Percentiles rank a stretch among this genome's conserved stretches.
Conservation (phyloP, 2,329 filamentous ascomycete species). For the Diatrype stigma region DNA sequence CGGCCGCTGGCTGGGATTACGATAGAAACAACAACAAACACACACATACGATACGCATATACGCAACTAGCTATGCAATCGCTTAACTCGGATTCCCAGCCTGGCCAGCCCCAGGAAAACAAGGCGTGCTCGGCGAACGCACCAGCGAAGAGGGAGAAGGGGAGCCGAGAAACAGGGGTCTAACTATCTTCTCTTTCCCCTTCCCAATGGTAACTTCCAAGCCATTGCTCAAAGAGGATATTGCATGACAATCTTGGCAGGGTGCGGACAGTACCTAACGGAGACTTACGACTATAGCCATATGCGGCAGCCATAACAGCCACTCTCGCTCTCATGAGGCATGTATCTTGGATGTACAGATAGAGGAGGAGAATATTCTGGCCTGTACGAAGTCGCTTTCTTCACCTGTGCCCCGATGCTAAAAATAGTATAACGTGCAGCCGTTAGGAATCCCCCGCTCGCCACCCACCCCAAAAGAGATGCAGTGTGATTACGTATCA, state of each 20-base stretch:
- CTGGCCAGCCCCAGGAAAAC: not conserved
- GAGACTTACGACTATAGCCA: not conserved
- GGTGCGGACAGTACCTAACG: not conserved
- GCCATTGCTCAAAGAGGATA: not conserved
- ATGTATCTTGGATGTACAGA: not conserved
- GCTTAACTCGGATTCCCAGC: not conserved
- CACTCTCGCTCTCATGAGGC: not conserved
- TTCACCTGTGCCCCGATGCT: not conserved
- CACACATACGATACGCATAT: too few species aligned
- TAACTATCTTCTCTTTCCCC: not conserved
- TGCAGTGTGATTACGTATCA: too few species aligned
- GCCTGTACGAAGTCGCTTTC: not conserved
- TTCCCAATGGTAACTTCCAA: not conserved
- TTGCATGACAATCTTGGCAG: not conserved
- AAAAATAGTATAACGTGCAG: too few species aligned
- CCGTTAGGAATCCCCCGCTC: too few species aligned
- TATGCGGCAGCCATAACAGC: not conserved
- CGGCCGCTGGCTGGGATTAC: too few species aligned
- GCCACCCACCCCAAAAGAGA: too few species aligned
- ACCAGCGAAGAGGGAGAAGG: not conserved
- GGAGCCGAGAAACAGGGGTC: not conserved
- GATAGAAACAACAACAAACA: too few species aligned
- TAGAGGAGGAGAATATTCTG: not conserved
- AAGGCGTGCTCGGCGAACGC: not conserved
- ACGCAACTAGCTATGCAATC: too few species aligned